Conservation (phyloP, 257 asterid genomes). For the Solanum ossicruentum region DNA sequence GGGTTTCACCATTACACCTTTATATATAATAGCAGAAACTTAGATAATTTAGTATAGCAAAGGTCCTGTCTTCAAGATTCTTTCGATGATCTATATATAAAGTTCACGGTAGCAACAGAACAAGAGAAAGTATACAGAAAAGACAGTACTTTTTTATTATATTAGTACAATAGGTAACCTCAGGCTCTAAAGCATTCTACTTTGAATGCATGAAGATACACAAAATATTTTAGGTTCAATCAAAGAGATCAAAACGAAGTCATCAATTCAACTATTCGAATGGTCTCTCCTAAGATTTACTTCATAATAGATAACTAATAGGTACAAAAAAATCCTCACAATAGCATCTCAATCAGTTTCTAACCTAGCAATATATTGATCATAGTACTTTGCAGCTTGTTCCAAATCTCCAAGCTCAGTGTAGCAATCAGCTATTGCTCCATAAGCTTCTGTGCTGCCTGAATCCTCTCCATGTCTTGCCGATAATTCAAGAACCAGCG, state of each 20-base stretch:
- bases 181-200: neutral
- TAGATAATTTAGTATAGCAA: neutral
- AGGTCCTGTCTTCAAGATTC: too few species aligned
- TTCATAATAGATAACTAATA: neutral
- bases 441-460: slow-evolving; percentile 89
- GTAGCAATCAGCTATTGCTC: slow-evolving; percentile 97
- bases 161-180: neutral
- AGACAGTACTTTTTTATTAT: neutral
- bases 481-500: slow-evolving; percentile 70
- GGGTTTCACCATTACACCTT: neutral
- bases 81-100: too few species aligned
- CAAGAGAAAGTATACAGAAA: too few species aligned
- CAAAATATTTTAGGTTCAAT: neutral
- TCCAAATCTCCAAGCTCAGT: slow-evolving; percentile 93
- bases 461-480: slow-evolving; percentile 83
- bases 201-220: neutral
- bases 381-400: slow-evolving; percentile 81
- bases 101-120: too few species aligned
- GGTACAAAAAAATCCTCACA: neutral
- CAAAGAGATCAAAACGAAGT: neutral
- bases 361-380: slow-evolving; percentile 78
- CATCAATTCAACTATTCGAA: neutral
- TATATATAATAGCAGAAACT: neutral
- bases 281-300: neutral
- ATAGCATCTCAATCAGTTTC: slow-evolving; percentile 46